Evolutionary conservation across 352 stramenopile genomes (phyloP), one percentile per base, ranked within the genome.

Genomic region (Pythium myriotylum): DNA sequence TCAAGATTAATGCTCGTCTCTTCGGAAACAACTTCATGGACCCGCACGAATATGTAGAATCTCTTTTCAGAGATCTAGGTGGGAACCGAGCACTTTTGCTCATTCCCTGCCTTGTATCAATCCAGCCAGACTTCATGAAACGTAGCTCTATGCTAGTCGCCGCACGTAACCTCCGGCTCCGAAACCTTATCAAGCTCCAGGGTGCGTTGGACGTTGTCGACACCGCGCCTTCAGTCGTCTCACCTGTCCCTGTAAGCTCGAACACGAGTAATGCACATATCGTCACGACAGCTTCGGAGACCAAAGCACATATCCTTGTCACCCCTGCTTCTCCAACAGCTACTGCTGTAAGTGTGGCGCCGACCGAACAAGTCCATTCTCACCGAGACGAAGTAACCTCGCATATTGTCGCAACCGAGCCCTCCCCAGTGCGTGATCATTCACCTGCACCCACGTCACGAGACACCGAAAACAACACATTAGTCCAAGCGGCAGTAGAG

Each of bases 21-120:
- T 89, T 77, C 64, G 84, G 84, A 32, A 92, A 87, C 68, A 81
- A 86, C 57, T 92, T 91, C 41, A 89, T 94, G 82, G 84, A 92
- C 40, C 55, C 79, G 0, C 52, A 72, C 39, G 81, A 86, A 47
- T 94, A 89, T 47, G 20, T 91, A 35, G 72, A 89, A n/a, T 74
- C 65, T n/a, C 66, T 92, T 14, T 74, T 84, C 20, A 74, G 78
- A 14, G 73, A 85, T n/a, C 67, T 94, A n/a, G 70, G 77, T 20
- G 56, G 53, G 0, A 73, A 90, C 48, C 72, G 81, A 17, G 72
- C 81, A 13, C 69, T 94, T 19, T 68, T 85, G 53, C 58, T 94
- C 16, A 69, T 91, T 3, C 84, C 84, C 17, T 87, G 82, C 62
- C 70, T 94, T 56, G 27, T 87, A 8, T 79, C 65, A 19, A 72